These are phyloP conservation scores for Monosporascus sp. DNA, from an alignment of 2,329 filamentous ascomycete species.

Conservation along the genomic window DNA sequence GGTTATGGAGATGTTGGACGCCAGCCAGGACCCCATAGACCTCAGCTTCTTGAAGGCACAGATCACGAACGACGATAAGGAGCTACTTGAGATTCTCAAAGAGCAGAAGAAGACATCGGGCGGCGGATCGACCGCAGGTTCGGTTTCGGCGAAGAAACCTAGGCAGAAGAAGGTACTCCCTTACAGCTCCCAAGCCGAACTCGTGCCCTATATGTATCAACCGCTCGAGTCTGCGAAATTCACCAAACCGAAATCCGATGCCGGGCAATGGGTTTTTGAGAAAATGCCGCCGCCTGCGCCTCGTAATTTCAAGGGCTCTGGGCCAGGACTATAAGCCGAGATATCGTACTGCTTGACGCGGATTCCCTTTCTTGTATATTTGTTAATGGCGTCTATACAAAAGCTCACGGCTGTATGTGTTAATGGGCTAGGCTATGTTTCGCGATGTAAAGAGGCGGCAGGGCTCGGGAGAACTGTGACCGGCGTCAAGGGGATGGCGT, in stretches of 20 bases:
- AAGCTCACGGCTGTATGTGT: not conserved
- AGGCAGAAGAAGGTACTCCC: conserved; percentile 25
- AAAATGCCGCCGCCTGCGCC: conserved; percentile 10
- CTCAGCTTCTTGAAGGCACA: conserved; percentile 75
- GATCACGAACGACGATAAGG: conserved; percentile 67
- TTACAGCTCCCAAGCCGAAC: conserved; percentile 30
- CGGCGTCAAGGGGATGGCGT: not conserved
- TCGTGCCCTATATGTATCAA: conserved; percentile 32
- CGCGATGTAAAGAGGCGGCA: not conserved
- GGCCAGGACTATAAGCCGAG: not conserved
- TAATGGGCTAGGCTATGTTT: not conserved
- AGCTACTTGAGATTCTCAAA: conserved; percentile 68
- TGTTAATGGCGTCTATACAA: not conserved
- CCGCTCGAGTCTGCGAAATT: conserved; percentile 33
- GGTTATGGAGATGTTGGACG: conserved; percentile 70
- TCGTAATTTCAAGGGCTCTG: not conserved
- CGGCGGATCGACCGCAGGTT: conserved; percentile 7
- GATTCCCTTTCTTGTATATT: not conserved
- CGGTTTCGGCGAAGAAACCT: conserved; percentile 8
- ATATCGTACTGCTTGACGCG: not conserved
- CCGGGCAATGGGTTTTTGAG: conserved; percentile 20
- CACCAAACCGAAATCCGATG: conserved; percentile 10
- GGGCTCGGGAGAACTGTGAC: not conserved
- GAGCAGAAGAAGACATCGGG: conserved; percentile 39
- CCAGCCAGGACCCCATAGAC: conserved; percentile 37